Base-by-base conservation (phyloP, 2,329 filamentous ascomycete species). In the Cordyceps tenuipes region DNA sequence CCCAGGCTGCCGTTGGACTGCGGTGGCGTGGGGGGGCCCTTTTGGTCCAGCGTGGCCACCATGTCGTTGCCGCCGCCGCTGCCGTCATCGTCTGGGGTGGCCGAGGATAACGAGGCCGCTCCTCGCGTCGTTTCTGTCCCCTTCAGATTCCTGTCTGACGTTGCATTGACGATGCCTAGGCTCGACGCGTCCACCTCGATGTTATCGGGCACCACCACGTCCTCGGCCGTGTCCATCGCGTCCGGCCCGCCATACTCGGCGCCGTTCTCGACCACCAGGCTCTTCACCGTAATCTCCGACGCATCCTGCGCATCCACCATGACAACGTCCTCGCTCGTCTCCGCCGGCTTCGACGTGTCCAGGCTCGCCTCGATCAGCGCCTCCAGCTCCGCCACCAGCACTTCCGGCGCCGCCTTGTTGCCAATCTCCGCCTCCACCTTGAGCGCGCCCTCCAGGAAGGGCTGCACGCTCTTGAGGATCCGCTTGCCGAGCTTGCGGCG, bases 401-500 rank as follows among this genome's bases (percentile, higher is more conserved):
- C 81, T 57, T 91, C 88, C 50, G 85, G 83, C 0, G 88, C 79
- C 0, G 88, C 79, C 66, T 86, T 87, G 57, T 86, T 82, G 55
- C 82, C 86, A 47, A 96, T 80, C 62, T 94, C 89, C n/a, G 89
- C 86, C 71, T 97, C 93, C 59, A 90, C 89, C 57, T 82, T 82
- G 51, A 91, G 75, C 0, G 91, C 91, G 59, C 83, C 81, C 70
- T 96, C 89, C 3, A 96, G 77, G 49, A 85, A 81, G 15, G 89
- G 85, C 70, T 95, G 90, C 36, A 96, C 82, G 1, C 86, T 84
- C 71, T 91, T 95, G 65, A 96, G 82, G 63, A 97, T 96, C 29
- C 91, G 85, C 73, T 95, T 96, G 26, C 89, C 91, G n/a, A 96
- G 77, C 66, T 88, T 89, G 67, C 90, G 89, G 63, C 89, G 85